Base-by-base conservation (phyloP, 305 asterid genomes). In the Lippia alba region DNA sequence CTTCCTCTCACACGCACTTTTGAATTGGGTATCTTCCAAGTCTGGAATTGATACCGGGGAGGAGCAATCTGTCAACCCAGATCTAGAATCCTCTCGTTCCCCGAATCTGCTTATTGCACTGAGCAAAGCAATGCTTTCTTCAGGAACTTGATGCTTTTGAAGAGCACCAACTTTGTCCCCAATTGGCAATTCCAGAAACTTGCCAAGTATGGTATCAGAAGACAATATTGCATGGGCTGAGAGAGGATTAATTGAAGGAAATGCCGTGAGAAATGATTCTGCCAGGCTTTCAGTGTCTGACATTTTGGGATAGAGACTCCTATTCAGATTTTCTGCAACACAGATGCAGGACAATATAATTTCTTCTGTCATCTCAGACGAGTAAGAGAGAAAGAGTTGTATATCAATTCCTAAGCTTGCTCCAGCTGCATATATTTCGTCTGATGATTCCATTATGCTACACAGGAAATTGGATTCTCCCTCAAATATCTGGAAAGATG, bases 351-450 rank as follows among this genome's bases (percentile, higher is more conserved):
- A 87, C 66, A 90, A 70, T 79, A 95, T 72, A 69, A 95, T 87
- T 78, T 92, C 91, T 72, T 89, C 96, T 45, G 98, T 95, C 91
- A 87, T 86, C 70, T 86, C 88, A 61, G 84, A 75, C 60, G 97
- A 89, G 79, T 92, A 87, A 48, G 99, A 90, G 74, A 77, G 89
- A 74, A 90, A 90, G 77, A 92, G 75, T 79, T 88, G 99, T 72
- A 95, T 73, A 76, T 86, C 90, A 61, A 95, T 85, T 79, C 98
- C 96, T 76, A 95, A 82, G 83, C 96, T 89, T 54, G 97, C 94
- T 59, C 97, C 96, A 24, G 98, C 98, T 70, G 99, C 98, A 66
- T 90, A 92, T 76, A 95, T 86, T 83, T 90, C 93, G 80, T 95
- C 98, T 70, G 99, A 92, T 71, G 92, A 86, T 87, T 95, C 99